These are phyloP conservation scores for Aureobasidium melanogenum DNA, from an alignment of 2,329 filamentous ascomycete species.

Conservation along the genomic window DNA sequence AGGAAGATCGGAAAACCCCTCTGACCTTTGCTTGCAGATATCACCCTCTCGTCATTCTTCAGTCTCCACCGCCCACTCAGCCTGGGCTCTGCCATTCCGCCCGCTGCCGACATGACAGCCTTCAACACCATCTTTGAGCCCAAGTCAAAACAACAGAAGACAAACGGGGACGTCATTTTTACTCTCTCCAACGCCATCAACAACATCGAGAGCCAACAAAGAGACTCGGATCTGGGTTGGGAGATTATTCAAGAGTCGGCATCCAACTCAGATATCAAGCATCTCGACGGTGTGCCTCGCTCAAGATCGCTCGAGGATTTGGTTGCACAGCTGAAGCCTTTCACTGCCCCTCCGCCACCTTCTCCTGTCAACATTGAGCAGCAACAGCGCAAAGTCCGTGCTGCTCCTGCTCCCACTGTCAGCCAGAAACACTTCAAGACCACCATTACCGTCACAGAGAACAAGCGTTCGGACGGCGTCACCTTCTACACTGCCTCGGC, in stretches of 20 bases:
- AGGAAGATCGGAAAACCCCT: no score
- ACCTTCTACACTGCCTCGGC: slow-evolving; percentile 44
- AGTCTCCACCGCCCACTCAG: slow-evolving; percentile 92
- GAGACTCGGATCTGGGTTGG: slow-evolving; percentile 30
- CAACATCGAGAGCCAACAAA: slow-evolving; percentile 27
- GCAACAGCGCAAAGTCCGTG: slow-evolving; percentile 1
- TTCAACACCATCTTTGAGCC: slow-evolving; percentile 75
- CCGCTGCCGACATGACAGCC: slow-evolving; percentile 58
- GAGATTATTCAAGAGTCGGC: slow-evolving; percentile 28
- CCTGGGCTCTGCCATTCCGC: slow-evolving; percentile 71
- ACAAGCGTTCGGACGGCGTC: slow-evolving; percentile 40
- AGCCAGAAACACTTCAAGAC: slow-evolving; percentile 15
- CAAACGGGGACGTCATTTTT: slow-evolving; percentile 32
- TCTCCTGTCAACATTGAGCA: slow-evolving; percentile 36
- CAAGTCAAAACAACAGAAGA: slow-evolving; percentile 36
- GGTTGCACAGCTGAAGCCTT: slow-evolving; percentile 54
- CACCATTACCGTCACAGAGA: slow-evolving; percentile 40
- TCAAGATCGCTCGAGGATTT: slow-evolving; percentile 31
- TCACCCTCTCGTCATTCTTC: slow-evolving; percentile 87
- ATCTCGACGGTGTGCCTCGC: slow-evolving; percentile 24
- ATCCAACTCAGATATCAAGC: slow-evolving; percentile 23
- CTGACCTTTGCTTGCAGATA: slow-evolving; percentile 47
- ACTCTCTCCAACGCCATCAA: slow-evolving; percentile 37
- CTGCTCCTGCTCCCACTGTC: slow-evolving; percentile 4
- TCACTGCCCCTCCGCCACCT: slow-evolving; percentile 75